Percentiles rank a stretch among this genome's conserved stretches.
Evolutionary conservation across 768 basidiomycete species (phyloP).

Genomic region (Lactarius vividus): DNA sequence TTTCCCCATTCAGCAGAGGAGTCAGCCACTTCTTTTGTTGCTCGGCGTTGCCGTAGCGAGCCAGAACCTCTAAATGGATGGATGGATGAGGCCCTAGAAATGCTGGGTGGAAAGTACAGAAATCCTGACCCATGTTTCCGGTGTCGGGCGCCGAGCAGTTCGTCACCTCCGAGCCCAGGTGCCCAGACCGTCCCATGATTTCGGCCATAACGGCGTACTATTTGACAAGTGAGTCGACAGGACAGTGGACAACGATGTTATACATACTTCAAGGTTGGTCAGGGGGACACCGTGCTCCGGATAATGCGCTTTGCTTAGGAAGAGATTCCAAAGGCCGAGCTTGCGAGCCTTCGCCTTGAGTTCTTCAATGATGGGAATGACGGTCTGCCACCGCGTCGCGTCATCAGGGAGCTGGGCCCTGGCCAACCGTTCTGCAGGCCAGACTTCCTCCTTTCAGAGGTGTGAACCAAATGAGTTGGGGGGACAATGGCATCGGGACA

Average conservation of each 20-base stretch:
- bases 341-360: constrained; percentile 86
- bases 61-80: constrained; percentile 77
- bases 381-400: constrained; percentile 75
- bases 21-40: constrained; percentile 90
- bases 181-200: constrained; percentile 79
- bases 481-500: no score
- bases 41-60: constrained; percentile 85
- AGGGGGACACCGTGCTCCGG: constrained; percentile 86
- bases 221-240: constrained; percentile 4
- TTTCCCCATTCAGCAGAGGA: constrained; percentile 88
- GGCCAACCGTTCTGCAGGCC: constrained; percentile 74
- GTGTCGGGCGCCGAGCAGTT: constrained; percentile 98
- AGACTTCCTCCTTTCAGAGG: constrained; percentile 71
- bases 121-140: constrained; percentile 86
- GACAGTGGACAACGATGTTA: neutral
- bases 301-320: constrained; percentile 92
- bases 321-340: constrained; percentile 95
- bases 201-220: constrained; percentile 99
- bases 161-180: constrained; percentile 78
- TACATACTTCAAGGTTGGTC: constrained; percentile 83
- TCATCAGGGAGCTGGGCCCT: constrained; percentile 81
- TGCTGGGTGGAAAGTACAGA: neutral
- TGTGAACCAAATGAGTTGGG: neutral
- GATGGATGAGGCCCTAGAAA: constrained; percentile 13
- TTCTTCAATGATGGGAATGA: constrained; percentile 76